Percentiles rank a stretch among this genome's conserved stretches.
Evolutionary conservation across 176 grass and related monocot genomes (phyloP).

Genomic region (Chloris gayana): DNA sequence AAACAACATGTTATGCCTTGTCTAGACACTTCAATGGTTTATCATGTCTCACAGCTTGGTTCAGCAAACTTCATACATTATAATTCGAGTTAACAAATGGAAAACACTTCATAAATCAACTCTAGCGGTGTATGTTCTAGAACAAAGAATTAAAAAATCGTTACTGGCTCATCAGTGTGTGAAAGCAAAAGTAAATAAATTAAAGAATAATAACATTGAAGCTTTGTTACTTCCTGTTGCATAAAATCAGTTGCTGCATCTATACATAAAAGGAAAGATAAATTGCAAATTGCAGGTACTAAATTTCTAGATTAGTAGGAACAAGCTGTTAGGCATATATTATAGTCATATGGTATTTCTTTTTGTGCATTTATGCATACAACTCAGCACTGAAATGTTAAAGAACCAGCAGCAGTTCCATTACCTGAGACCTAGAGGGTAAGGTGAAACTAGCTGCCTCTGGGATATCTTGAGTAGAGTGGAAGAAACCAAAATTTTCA

Average conservation of each 20-base stretch:
- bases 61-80: not conserved
- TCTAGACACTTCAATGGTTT: slow-evolving; percentile 1
- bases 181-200: not conserved
- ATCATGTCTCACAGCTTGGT: not conserved
- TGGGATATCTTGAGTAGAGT: slow-evolving; percentile 25
- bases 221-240: not conserved
- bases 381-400: not conserved
- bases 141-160: not conserved
- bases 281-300: slow-evolving; percentile 5
- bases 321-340: not conserved
- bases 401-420: not conserved
- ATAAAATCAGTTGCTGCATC: not conserved
- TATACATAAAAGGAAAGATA: not conserved
- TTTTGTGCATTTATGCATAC: not conserved
- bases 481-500: slow-evolving; percentile 36
- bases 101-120: not conserved
- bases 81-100: not conserved
- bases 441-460: not conserved
- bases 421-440: slow-evolving; percentile 37
- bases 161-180: not conserved
- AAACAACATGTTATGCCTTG: not conserved
- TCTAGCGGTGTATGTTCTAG: not conserved
- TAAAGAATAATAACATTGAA: not conserved
- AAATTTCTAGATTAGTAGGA: not conserved
- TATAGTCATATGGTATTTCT: not conserved